Evolutionary conservation across 2,329 filamentous ascomycete genomes (phyloP), one percentile per base, ranked within the genome.

Genomic region (Alternaria longipes): DNA sequence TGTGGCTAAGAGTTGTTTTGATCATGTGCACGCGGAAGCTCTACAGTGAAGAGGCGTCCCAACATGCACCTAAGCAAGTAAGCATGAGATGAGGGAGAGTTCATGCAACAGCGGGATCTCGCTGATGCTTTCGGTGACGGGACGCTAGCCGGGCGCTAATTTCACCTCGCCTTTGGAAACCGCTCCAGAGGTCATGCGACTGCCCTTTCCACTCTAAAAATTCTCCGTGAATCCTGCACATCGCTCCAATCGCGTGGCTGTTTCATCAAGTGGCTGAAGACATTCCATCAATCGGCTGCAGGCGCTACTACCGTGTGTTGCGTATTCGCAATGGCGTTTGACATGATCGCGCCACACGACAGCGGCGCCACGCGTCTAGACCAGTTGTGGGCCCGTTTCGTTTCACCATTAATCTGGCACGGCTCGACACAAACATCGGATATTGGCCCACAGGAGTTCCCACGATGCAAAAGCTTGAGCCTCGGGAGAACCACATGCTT

Each of bases 231-330:
- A 50, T 5, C 32, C 30, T 50, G 46, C 32, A 34, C 20, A 50
- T 50, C 30, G 30, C 32, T 50, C 32, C 46, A 38, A 36, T 50
- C 32, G 30, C 34, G 16, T 36, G 32, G 30, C 20, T 22, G 46
- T 20, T 20, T 18, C 18, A 49, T 18, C 12, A 16, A 22, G 46
- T 49, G 30, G 46, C 46, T 50, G 46, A 11, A 52, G 54, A 54
- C 53, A 20, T 67, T 70, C 69, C 67, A 64, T 69, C 69, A 71
- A 71, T 70, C 61, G 46, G 62, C 62, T 12, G 14, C 16, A 30
- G 40, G 26, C 22, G 16, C 45, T 14, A 28, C n/a, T 28, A 34
- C 20, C 38, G 20, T 45, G 22, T 36, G 14, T 24, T 18, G 30
- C 26, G 32, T 26, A 41, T 47, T 32, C 50, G 50, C 32, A 24